Conservation (phyloP, 2,329 filamentous ascomycete species). For the Fusarium subglutinans region DNA sequence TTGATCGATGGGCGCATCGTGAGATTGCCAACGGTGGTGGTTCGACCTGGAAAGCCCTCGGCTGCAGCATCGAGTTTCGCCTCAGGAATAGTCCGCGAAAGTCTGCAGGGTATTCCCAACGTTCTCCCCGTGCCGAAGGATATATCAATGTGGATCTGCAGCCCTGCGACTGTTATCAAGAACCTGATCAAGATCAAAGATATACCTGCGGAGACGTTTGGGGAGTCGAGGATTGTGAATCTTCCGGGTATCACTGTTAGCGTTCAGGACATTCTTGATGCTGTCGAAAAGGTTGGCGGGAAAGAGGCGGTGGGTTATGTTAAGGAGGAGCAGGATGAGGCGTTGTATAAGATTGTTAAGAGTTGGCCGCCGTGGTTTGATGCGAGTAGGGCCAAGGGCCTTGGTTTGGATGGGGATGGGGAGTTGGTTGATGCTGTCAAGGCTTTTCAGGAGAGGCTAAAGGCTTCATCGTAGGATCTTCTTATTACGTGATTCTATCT, state of each 20-base stretch:
- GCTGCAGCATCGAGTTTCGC: constrained; percentile 69
- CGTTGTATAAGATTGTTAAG: constrained; percentile 59
- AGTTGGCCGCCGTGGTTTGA: constrained; percentile 65
- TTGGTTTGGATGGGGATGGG: constrained; percentile 62
- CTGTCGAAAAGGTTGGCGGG: constrained; percentile 59
- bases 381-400: constrained; percentile 58
- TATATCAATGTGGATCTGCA: constrained; percentile 62
- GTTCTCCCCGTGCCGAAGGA: constrained; percentile 57
- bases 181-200: constrained; percentile 59
- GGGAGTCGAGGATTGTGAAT: constrained; percentile 56
- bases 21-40: constrained; percentile 68
- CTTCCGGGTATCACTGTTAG: constrained; percentile 62
- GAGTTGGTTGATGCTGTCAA: constrained; percentile 46
- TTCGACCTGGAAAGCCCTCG: constrained; percentile 68
- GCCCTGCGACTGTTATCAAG: constrained; percentile 57
- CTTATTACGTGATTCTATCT: constrained; percentile 5
- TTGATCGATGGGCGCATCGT: constrained; percentile 66
- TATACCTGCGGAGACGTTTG: constrained; percentile 52
- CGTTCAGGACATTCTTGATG: constrained; percentile 63
- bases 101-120: constrained; percentile 56
- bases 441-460: constrained; percentile 38
- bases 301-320: constrained; percentile 54
- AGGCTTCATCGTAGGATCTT: neutral
- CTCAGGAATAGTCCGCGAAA: constrained; percentile 69
- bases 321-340: constrained; percentile 57